Percentiles rank a stretch among this genome's conserved stretches.
These are phyloP conservation scores for Mycosphaerelloides madeirae DNA, from an alignment of 2,329 filamentous ascomycete genomes.

Conservation along the genomic window DNA sequence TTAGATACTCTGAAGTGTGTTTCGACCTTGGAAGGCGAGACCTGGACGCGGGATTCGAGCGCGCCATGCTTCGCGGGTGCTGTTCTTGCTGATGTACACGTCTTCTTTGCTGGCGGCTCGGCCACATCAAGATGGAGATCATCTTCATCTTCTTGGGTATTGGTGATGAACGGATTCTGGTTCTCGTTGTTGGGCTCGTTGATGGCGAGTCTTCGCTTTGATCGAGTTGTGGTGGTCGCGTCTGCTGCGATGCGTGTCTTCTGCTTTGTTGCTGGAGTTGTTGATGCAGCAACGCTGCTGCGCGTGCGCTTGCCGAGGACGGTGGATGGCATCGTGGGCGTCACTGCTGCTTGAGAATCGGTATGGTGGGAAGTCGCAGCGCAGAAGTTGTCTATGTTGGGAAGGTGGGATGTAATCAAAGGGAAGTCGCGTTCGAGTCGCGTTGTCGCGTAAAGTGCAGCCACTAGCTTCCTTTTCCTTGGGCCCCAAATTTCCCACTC, in stretches of 20 bases:
- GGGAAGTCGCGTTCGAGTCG: conserved; percentile 3
- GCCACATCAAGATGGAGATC: conserved; percentile 34
- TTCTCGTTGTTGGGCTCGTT: conserved; percentile 63
- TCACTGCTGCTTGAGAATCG: neutral
- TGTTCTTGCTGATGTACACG: conserved; percentile 33
- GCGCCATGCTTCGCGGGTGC: conserved; percentile 47
- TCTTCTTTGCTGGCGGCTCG: conserved; percentile 32
- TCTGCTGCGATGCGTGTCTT: conserved; percentile 13
- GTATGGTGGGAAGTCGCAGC: neutral
- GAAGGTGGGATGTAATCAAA: conserved; percentile 2
- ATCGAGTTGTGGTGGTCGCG: conserved; percentile 28
- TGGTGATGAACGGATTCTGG: conserved; percentile 52
- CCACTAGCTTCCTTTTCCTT: too few relatives aligned
- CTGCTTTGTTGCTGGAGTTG: conserved; percentile 18
- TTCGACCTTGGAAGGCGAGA: conserved; percentile 46
- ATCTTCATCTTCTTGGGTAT: conserved; percentile 34
- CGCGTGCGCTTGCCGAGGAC: conserved; percentile 48
- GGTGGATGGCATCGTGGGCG: conserved; percentile 26
- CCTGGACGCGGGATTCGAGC: conserved; percentile 37
- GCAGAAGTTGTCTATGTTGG: neutral
- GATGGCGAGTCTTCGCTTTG: conserved; percentile 43
- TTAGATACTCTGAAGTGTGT: conserved; percentile 41
- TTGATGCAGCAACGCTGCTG: conserved; percentile 36
- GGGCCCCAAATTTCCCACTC: too few relatives aligned
- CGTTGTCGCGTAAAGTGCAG: too few relatives aligned